phyloP scores from a whole-genome alignment of 192 early-diverging fungal species.

The Backusella westeae region DNA sequence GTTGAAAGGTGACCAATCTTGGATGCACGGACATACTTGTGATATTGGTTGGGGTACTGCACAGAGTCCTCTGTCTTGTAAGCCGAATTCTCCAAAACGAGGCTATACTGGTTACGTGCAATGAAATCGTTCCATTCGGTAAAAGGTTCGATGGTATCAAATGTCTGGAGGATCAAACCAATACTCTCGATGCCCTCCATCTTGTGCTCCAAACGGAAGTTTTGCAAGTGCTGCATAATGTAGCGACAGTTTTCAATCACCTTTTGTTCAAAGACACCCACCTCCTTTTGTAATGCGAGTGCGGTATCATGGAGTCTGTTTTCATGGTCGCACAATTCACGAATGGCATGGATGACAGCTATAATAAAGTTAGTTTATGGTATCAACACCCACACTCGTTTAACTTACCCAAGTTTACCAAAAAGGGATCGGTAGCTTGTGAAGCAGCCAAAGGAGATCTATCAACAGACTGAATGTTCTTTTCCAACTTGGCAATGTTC shows the following conservation, averaged over 20 bases:
- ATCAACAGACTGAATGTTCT: conserved; percentile 1
- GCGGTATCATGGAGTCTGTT: conserved; percentile 33
- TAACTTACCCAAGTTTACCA: conserved; percentile 14
- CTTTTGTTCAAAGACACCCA: conserved; percentile 26
- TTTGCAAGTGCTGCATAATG: conserved; percentile 20
- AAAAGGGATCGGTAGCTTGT: conserved; percentile 14
- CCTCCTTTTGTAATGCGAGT: conserved; percentile 26
- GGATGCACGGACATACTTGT: conserved; percentile 26
- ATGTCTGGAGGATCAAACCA: background rate
- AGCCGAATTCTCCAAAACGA: conserved; percentile 38
- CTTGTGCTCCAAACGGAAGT: conserved; percentile 18
- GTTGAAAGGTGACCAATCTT: conserved; percentile 37
- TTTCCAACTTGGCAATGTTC: conserved; percentile 8
- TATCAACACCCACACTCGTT: no score
- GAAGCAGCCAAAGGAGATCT: background rate
- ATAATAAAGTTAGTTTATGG: no score
- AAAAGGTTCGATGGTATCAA: conserved; percentile 38
- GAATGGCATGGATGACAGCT: conserved; percentile 12
- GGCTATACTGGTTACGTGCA: conserved; percentile 29
- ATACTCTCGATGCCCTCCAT: conserved; percentile 17
- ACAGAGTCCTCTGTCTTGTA: conserved; percentile 31
- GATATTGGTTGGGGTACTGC: conserved; percentile 36
- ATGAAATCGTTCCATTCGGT: conserved; percentile 44
- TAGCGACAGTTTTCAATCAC: conserved; percentile 17
- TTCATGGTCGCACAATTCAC: conserved; percentile 23